phyloP scores from a whole-genome alignment of 148 eudicot species.

The Salicornia ramosissima region DNA sequence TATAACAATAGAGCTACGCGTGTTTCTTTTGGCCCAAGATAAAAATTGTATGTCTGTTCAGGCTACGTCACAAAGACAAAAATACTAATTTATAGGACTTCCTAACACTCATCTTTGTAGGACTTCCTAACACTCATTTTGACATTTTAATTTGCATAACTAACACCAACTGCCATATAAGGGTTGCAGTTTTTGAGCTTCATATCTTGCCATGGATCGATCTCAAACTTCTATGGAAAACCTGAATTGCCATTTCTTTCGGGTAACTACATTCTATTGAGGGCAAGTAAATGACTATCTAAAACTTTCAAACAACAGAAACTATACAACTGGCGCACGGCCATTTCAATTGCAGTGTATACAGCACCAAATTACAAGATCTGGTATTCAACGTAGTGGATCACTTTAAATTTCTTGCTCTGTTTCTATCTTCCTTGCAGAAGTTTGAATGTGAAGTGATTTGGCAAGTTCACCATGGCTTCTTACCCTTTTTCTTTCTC shows the following conservation, averaged over 20 bases:
- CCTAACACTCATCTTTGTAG: background rate
- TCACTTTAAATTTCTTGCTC: background rate
- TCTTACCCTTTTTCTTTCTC: constrained; percentile 91
- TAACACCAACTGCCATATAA: background rate
- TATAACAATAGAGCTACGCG: no score
- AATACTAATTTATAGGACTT: background rate
- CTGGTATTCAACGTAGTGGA: background rate
- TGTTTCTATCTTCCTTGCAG: background rate
- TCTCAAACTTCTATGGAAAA: background rate
- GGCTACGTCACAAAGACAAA: no score
- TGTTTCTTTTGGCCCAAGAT: no score
- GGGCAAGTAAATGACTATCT: background rate
- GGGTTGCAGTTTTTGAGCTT: background rate
- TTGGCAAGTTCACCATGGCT: constrained; percentile 36
- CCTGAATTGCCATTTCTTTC: constrained; percentile 11
- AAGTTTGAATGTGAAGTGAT: background rate
- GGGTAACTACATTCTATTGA: constrained; percentile 2
- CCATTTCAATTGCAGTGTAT: constrained; percentile 11
- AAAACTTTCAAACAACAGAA: constrained; percentile 2
- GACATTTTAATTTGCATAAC: background rate
- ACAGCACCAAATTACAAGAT: constrained; percentile 19
- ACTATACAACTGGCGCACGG: constrained; percentile 22
- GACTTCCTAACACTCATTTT: background rate
- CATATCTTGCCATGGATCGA: background rate
- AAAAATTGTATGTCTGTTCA: no score